Evolutionary conservation across 1,284 basidiomycete species (phyloP).

Genomic region (Marasmius fiardii): DNA sequence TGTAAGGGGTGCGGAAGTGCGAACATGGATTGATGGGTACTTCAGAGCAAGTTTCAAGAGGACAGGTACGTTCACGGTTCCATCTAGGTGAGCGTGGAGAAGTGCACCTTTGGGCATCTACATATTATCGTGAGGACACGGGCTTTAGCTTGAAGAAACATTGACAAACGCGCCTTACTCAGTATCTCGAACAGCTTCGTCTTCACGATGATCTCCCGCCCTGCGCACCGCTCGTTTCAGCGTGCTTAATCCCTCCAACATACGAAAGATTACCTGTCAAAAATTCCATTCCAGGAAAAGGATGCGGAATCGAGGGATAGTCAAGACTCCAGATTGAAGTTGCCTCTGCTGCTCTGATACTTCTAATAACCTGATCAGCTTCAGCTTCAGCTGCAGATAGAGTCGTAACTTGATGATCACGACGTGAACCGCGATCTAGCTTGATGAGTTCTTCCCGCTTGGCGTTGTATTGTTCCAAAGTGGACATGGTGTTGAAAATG

Average conservation of each 20-base stretch:
- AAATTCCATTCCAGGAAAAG: conserved; percentile 77
- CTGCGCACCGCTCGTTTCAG: conserved; percentile 28
- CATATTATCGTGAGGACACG: not conserved
- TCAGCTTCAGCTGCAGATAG: conserved; percentile 39
- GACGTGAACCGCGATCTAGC: conserved; percentile 41
- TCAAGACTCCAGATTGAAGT: conserved; percentile 53
- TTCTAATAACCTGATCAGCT: conserved; percentile 54
- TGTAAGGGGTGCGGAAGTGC: conserved; percentile 35
- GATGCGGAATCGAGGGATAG: conserved; percentile 50
- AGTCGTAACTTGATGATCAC: conserved; percentile 26
- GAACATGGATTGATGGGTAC: conserved; percentile 57
- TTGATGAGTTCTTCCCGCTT: conserved; percentile 38
- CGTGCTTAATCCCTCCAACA: not conserved
- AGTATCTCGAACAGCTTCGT: conserved; percentile 60
- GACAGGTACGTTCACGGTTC: conserved; percentile 53
- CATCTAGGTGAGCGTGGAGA: conserved; percentile 68
- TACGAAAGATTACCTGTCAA: conserved; percentile 48
- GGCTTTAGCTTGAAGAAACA: not conserved
- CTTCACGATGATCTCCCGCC: conserved; percentile 51
- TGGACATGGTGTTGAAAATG: too few species aligned
- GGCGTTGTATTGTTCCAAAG: conserved; percentile 11
- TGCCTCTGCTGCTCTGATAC: conserved; percentile 53
- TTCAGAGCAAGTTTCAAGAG: conserved; percentile 52
- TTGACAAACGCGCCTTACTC: conserved; percentile 40
- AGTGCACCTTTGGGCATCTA: conserved; percentile 78